A percentile compares a stretch with the other conserved stretches of the same genome.
phyloP scores from a whole-genome alignment of 129 eudicot species.

The Mikania micrantha region DNA sequence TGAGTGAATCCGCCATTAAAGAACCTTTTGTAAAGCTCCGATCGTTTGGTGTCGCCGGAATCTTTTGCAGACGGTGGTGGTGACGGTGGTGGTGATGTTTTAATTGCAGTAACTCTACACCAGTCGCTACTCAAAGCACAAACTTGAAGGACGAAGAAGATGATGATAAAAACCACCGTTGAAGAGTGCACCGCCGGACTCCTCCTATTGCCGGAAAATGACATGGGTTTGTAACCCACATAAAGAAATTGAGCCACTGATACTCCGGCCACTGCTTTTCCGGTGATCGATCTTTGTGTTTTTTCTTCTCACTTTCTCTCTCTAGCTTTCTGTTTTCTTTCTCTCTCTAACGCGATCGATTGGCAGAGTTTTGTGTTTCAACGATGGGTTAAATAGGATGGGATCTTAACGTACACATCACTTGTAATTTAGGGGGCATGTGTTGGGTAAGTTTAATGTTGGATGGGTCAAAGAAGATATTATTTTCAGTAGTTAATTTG shows the following conservation, averaged over 20 bases:
- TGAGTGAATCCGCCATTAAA: slow-evolving; percentile 34
- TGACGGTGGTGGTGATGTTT: slow-evolving; percentile 18
- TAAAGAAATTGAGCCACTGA: slow-evolving; percentile 27
- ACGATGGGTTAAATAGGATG: too few relatives aligned
- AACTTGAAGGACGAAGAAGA: slow-evolving; percentile 36
- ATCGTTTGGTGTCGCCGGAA: slow-evolving; percentile 21
- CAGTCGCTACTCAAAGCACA: slow-evolving; percentile 21
- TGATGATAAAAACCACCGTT: slow-evolving; percentile 29
- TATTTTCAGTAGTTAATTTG: too few relatives aligned
- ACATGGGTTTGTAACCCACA: slow-evolving; percentile 65
- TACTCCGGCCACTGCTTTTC: slow-evolving; percentile 10
- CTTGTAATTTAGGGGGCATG: too few relatives aligned
- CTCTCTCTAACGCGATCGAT: too few relatives aligned
- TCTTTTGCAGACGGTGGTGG: slow-evolving; percentile 6
- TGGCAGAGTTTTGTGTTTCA: too few relatives aligned
- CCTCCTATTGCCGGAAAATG: slow-evolving; percentile 43
- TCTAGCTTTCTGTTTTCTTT: too few relatives aligned
- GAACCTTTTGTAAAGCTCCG: slow-evolving; percentile 39
- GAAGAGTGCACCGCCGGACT: slow-evolving; percentile 9
- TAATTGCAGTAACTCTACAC: slow-evolving; percentile 43
- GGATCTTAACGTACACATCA: too few relatives aligned
- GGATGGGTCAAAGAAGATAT: too few relatives aligned
- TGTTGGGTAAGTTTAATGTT: too few relatives aligned
- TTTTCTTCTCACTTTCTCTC: too few relatives aligned
- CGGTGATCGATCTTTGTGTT: slow-evolving; percentile 8